Percentiles rank a stretch among this genome's conserved stretches.
Evolutionary conservation across 768 basidiomycete species (phyloP).

Genomic region (Piloderma croceum): DNA sequence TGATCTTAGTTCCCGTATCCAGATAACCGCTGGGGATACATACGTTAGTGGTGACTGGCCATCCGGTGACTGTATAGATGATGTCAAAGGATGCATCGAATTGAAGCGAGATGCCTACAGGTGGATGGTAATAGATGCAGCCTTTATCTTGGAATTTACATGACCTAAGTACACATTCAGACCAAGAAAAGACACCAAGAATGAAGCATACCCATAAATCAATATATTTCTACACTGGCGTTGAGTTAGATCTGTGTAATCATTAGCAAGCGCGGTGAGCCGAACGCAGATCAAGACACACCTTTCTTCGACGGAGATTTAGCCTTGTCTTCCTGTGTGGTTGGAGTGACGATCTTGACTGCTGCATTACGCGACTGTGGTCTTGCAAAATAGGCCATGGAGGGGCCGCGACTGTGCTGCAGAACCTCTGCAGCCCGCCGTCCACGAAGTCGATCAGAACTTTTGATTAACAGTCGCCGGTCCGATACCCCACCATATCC

Average conservation of each 20-base stretch:
- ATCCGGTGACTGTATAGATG: no score
- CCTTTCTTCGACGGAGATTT: conserved; percentile 50
- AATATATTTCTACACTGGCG: conserved; percentile 87
- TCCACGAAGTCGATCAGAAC: no score
- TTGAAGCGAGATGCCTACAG: conserved; percentile 37
- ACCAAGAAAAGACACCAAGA: conserved; percentile 3
- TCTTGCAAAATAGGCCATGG: conserved; percentile 68
- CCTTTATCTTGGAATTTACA: conserved; percentile 87
- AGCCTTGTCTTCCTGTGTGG: conserved; percentile 35
- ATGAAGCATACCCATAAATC: conserved; percentile 70
- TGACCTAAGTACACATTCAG: conserved; percentile 39
- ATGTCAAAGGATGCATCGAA: neutral
- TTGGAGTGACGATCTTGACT: conserved; percentile 68
- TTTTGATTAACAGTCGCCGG: no score
- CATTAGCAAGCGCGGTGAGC: conserved; percentile 8
- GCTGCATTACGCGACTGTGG: conserved; percentile 53
- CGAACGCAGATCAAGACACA: conserved; percentile 28
- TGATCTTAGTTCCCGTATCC: conserved; percentile 5
- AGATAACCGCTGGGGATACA: conserved; percentile 7
- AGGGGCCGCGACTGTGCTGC: no score
- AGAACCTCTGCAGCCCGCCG: no score
- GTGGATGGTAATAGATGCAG: conserved; percentile 78
- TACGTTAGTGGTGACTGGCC: no score
- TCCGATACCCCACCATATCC: no score
- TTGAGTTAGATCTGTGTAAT: conserved; percentile 53